Base-by-base conservation (phyloP, 2,329 filamentous ascomycete genomes). In the Fusarium dlaminii region DNA sequence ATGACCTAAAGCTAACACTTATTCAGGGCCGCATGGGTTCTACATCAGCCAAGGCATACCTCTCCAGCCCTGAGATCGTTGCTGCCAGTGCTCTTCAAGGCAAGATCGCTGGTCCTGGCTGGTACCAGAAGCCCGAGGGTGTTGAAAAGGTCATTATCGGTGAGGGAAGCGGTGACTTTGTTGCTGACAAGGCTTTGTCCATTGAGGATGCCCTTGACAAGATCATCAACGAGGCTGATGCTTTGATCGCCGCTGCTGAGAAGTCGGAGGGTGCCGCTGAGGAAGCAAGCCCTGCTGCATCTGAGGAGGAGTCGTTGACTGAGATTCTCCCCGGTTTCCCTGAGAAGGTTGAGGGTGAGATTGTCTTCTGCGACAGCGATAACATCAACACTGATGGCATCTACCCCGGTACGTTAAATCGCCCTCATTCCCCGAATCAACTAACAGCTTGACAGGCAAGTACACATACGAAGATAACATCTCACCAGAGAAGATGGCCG, bases 401-500 rank as follows among this genome's bases (percentile, higher is more conserved):
- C 81, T 98, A 98, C 82, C 93, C 95, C 0, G 94, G 93, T 17
- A 92, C 92, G 82, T 93, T 9, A 4, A 43, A 1, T 5, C 22
- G 3, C 0, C 3, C 5, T 18, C 7, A 17, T 37, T 5, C 4
- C 4, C 4, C 5, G 4, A 22, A 10, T 13, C 1, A 36, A 56
- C 56, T 73, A 34, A 75, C 32, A 29, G 11, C 18, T 20, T 9
- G 27, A 27, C n/a, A 75, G 79, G 94, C 9, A 95, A 95, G 80
- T 95, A 94, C 82, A 98, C 95, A 0, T 98, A 98, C 83, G 94
- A 97, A 80, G 95, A 98, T 79, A 89, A 93, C 77, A 87, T 98
- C 2, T 84, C 93, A 0, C 86, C 84, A 1, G 92, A 94, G 70
- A 90, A 90, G 64, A 98, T 98, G 96, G 94, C 94, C 0, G 86